Evolutionary conservation across 2,329 filamentous ascomycete species (phyloP), one percentile per base, ranked within the genome.

Genomic region (Scedosporium aurantiacum): DNA sequence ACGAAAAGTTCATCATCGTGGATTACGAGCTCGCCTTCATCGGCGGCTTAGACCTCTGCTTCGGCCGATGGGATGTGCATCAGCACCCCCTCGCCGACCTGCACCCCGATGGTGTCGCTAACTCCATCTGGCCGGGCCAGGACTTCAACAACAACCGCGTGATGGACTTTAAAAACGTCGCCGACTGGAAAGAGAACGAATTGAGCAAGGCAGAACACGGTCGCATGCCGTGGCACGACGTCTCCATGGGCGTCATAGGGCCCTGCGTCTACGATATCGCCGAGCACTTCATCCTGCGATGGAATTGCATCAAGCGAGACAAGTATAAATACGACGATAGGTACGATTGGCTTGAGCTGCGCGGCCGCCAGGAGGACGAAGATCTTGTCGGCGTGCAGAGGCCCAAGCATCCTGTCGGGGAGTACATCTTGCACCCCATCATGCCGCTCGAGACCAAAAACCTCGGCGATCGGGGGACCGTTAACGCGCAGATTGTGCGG

Each of bases 81-180:
- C 90, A 96, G 69, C 94, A 97, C 74, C 82, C 87, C 1, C 80
- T 97, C 14, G 82, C 93, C 0, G 94, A 97, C 71, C 86, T 92
- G 0, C 92, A 97, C 70, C 93, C 93, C 0, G 86, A 87, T 52
- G 90, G 89, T 21, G 83, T 96, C 18, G 79, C 83, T 14, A 84
- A 92, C 61, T 92, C 97, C 72, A 80, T 97, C 21, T 99, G 91
- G 80, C 92, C 94, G 0, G 94, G 94, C 0, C 94, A 99, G 70
- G 94, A 99, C 69, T 97, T 95, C 78, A 97, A 97, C 74, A 97
- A 97, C 74, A 97, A 96, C 72, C 85, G 93, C 43, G 87, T 97
- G 67, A 89, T 96, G 87, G 94, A 99, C 69, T 99, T 97, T 71
- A 82, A 97, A 67, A 88, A 87, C 37, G 94, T 97, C 1, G 73